Evolutionary conservation across 73 alveolate species (phyloP).

Genomic region (Paramecium tetraurelia): DNA sequence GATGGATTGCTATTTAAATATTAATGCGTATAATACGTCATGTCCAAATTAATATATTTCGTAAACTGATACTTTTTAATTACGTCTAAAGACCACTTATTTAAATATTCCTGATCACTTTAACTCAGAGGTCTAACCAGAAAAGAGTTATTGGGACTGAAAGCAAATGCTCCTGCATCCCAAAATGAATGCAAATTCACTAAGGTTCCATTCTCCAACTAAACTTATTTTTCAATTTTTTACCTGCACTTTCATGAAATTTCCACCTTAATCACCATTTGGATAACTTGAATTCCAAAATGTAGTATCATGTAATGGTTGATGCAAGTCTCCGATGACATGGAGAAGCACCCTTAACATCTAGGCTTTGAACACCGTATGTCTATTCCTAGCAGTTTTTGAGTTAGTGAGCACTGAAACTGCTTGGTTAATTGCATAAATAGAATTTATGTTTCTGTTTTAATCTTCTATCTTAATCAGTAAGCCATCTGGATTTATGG

Average conservation of each 20-base stretch:
- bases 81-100: constrained; percentile 32
- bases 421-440: background rate
- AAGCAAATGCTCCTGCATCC: constrained; percentile 49
- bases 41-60: background rate
- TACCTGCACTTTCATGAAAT: constrained; percentile 60
- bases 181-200: constrained; percentile 56
- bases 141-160: background rate
- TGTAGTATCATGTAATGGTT: constrained; percentile 80
- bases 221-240: background rate
- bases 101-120: background rate
- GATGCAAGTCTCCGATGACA: constrained; percentile 81
- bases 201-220: constrained; percentile 2
- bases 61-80: background rate
- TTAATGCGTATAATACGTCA: background rate
- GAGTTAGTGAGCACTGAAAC: background rate
- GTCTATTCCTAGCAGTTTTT: background rate
- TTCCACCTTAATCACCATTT: constrained; percentile 82
- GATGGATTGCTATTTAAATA: constrained; percentile 25
- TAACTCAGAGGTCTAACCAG: constrained; percentile 28
- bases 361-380: constrained; percentile 55
- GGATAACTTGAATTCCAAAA: constrained; percentile 65
- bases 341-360: constrained; percentile 74
- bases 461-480: background rate
- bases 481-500: constrained; percentile 55
- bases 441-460: background rate